Base-by-base conservation (phyloP, 345 rosid species). In the Nasturtium officinale region DNA sequence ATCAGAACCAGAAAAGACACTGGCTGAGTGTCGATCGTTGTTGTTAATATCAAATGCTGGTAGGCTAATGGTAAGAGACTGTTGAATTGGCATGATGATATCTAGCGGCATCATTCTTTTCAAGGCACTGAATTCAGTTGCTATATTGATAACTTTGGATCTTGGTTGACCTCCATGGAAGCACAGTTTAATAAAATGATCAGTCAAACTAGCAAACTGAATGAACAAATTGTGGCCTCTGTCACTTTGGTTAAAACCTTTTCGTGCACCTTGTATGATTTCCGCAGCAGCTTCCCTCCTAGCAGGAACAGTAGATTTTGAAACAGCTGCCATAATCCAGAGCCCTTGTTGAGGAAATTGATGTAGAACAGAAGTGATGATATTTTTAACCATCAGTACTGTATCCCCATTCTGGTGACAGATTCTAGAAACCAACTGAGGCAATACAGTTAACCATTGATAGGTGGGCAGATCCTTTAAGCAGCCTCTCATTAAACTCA, bases 51-150 rank as follows among this genome's bases (percentile, higher is more conserved):
- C 88, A 57, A 81, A 88, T 48, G 86, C 71, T 57, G 96, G 93
- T 53, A 89, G 80, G 82, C 82, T 88, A 80, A 90, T 86, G 78
- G 93, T 87, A 51, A 95, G 96, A 81, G 99, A 95, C 73, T 88
- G 93, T 79, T 91, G 96, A 72, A 83, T 84, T 71, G 99, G 99
- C 97, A 91, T 87, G 67, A 91, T 87, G 57, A 91, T 86, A 71
- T 87, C 96, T 73, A 87, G 54, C 2, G 96, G 99, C 99, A 95
- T 91, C 96, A 89, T 89, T 81, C 97, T 87, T 83, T 91, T 95
- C 82, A 95, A 78, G 79, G 97, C 89, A 83, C 99, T 95, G 75
- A 95, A 95, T 83, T 95, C 99, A 43, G 96, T 87, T 32, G 96
- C 80, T 74, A 95, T 90, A 78, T 89, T 95, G 75, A 95, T 89